Conservation (phyloP, 2,329 filamentous ascomycete species). For the Bipolaris sorokiniana region DNA sequence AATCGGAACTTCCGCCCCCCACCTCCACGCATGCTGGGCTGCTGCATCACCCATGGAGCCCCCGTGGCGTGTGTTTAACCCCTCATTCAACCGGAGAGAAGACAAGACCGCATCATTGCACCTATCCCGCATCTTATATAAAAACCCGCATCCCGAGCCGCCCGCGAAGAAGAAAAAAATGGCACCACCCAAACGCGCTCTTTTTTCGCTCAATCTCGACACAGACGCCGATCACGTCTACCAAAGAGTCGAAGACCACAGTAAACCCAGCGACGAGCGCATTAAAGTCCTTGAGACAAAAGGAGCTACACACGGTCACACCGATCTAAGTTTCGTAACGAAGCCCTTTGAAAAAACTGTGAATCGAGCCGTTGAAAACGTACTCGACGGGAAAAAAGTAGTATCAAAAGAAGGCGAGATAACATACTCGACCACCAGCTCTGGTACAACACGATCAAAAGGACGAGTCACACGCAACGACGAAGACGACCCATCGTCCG, state of each 20-base stretch:
- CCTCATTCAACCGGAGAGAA: conserved; percentile 23
- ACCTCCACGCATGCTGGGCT: conserved; percentile 17
- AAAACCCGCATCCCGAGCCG: background rate
- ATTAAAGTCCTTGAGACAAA: conserved; percentile 45
- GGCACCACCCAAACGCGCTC: conserved; percentile 38
- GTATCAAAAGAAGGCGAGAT: conserved; percentile 33
- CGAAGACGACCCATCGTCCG: conserved; percentile 1
- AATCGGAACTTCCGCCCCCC: conserved; percentile 27
- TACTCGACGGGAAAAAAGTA: conserved; percentile 36
- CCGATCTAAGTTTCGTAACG: conserved; percentile 43
- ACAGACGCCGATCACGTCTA: conserved; percentile 49
- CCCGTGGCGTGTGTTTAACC: conserved; percentile 16
- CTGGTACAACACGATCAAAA: background rate
- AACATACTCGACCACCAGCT: conserved; percentile 21
- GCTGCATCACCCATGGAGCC: conserved; percentile 12
- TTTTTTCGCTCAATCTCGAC: conserved; percentile 50
- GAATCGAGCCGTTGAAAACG: conserved; percentile 40
- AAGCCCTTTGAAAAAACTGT: conserved; percentile 48
- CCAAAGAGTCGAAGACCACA: conserved; percentile 47
- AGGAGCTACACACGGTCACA: conserved; percentile 42
- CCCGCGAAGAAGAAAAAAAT: conserved; percentile 12
- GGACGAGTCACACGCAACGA: conserved; percentile 3
- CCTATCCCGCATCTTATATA: background rate
- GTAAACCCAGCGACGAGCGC: conserved; percentile 38
- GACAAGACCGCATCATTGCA: background rate